Evolutionary conservation across 1,139 yeast species (phyloP), one percentile per base, ranked within the genome.

Genomic region (Suhomyces choctaworum): DNA sequence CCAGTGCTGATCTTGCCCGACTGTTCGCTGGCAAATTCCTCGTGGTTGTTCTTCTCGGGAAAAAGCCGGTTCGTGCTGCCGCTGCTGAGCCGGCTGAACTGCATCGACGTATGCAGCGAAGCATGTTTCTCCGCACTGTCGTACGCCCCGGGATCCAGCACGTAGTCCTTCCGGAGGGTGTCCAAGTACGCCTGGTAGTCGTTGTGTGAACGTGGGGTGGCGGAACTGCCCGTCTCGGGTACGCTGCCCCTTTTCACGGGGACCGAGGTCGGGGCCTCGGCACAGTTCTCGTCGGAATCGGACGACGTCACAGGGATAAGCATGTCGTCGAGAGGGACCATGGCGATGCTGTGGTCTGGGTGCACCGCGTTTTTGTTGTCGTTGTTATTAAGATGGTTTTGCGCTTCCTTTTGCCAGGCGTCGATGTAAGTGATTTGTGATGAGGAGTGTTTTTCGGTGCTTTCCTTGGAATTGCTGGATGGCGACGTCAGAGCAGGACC

Each of bases 241-340:
- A n/a, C n/a, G n/a, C n/a, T n/a, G n/a, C n/a, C n/a, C n/a, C n/a
- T n/a, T n/a, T n/a, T n/a, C n/a, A n/a, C n/a, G n/a, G n/a, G n/a
- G n/a, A n/a, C n/a, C n/a, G n/a, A n/a, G n/a, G n/a, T n/a, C n/a
- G n/a, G n/a, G n/a, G n/a, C n/a, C n/a, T n/a, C n/a, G n/a, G n/a
- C n/a, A n/a, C n/a, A n/a, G 7, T 39, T 23, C 11, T 34, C 33
- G 8, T 42, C 44, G 8, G 48, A 38, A 6, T 39, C 39, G 6
- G 45, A 41, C 4, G 58, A 46, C 12, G 53, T 47, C 3, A 54
- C 47, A n/a, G 56, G 53, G 6, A 54, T 42, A 13, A 54, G 34
- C n/a, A n/a, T n/a, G 27, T 56, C 52, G 27, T 48, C 36, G 36
- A 54, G 55, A 2, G 62, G 60, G 5, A 56, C 40, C 3, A 59